Conservation (phyloP, 2,329 filamentous ascomycete species). For the Fusarium chaquense region DNA sequence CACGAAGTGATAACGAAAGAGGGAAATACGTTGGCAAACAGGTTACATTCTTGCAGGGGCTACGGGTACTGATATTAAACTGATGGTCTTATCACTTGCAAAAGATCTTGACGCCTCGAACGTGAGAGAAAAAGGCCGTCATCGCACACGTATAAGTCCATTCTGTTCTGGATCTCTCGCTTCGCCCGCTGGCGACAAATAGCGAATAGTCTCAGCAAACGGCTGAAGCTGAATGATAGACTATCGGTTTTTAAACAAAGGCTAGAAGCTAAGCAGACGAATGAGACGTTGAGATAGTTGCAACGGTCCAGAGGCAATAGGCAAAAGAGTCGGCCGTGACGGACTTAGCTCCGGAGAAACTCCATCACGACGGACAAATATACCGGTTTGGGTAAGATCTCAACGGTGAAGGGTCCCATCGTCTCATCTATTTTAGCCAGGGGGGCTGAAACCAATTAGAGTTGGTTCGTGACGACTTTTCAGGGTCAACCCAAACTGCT, state of each 20-base stretch:
- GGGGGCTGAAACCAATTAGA: background rate
- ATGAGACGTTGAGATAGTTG: background rate
- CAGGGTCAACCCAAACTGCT: background rate
- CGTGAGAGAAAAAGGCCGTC: background rate
- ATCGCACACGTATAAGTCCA: background rate
- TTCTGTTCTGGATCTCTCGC: constrained; percentile 13
- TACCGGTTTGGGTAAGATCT: background rate
- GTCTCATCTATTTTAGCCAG: background rate
- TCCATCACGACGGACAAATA: constrained; percentile 6
- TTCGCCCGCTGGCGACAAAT: constrained; percentile 4
- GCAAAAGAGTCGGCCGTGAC: constrained; percentile 2
- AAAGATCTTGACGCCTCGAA: background rate
- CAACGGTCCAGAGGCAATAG: background rate
- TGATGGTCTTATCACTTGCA: background rate
- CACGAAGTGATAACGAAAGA: background rate
- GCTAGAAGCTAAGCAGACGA: background rate
- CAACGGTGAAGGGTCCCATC: background rate
- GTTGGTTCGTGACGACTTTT: background rate
- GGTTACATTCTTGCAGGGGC: constrained; percentile 6
- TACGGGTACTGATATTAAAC: constrained; percentile 14
- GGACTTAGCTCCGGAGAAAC: constrained; percentile 19
- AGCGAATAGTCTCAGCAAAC: background rate
- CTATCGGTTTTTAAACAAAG: constrained; percentile 10
- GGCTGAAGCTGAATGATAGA: constrained; percentile 7
- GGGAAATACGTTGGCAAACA: background rate